Base-by-base conservation (phyloP, 495 filamentous ascomycete genomes). In the Penicillium paradoxum region DNA sequence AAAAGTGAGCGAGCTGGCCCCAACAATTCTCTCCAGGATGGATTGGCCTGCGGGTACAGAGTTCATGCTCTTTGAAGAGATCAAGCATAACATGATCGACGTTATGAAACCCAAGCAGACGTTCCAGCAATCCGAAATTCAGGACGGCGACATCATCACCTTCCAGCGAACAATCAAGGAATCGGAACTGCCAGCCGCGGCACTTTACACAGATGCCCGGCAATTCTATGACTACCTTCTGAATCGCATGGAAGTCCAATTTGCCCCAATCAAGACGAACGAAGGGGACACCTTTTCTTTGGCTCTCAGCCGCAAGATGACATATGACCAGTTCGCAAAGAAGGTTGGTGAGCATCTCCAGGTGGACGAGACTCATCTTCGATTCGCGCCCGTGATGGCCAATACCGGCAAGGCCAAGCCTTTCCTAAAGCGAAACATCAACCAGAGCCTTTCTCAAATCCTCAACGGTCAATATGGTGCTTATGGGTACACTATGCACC, bases 71-170 rank as follows among this genome's bases (percentile, higher is more conserved):
- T 96, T 81, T 68, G 92, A 97, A 79, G 93, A 99, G 69, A 97
- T 99, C 72, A 97, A 97, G 67, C 89, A 91, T 33, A 85, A 81
- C 44, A 97, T 97, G 91, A 95, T 99, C 60, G 93, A 99, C 57
- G 74, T 80, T 11, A 89, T 97, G 78, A 97, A 96, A 66, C 83
- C 85, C 1, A 97, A 95, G 66, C 80, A 88, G 60, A 87, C 90
- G 0, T 81, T 99, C 52, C 84, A 88, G 42, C 83, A 88, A 47
- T 90, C 92, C 2, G 93, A 99, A 67, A 89, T 99, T 37, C 92
- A 97, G 62, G 91, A 97, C 63, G 93, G 93, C 36, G 93, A 99
- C 65, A 96, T 99, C 59, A 82, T 99, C 27, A 96, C 91, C 57
- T 96, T 97, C 73, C 92, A 97, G 68, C 80, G 78, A 51, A 61